Evolutionary conservation across 208 protist genomes (phyloP).

Genomic region (Crithidia fasciculata): DNA sequence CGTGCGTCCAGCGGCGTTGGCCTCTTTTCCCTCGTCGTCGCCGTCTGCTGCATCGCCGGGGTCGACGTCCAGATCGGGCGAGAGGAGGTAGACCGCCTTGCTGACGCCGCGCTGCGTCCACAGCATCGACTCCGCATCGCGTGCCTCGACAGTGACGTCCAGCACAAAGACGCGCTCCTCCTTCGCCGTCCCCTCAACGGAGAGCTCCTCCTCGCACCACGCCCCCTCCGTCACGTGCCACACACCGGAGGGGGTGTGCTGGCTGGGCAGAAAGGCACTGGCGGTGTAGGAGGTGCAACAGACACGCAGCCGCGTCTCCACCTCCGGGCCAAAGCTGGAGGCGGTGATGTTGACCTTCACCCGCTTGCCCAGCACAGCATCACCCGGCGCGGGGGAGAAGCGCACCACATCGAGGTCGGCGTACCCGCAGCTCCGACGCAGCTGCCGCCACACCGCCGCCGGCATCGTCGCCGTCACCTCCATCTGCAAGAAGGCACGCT

Average conservation of each 20-base stretch:
- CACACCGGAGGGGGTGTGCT: constrained; percentile 22
- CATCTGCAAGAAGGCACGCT: constrained; percentile 16
- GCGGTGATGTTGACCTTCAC: constrained; percentile 26
- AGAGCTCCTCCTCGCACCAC: constrained; percentile 21
- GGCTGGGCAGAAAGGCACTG: constrained; percentile 9
- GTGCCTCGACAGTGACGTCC: constrained; percentile 24
- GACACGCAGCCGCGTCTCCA: constrained; percentile 21
- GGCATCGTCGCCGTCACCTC: constrained; percentile 15
- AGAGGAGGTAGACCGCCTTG: constrained; percentile 19
- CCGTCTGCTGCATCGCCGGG: background rate
- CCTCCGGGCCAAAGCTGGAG: constrained; percentile 8
- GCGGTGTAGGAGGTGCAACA: constrained; percentile 20
- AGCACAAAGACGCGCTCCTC: constrained; percentile 24
- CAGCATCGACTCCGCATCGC: constrained; percentile 19
- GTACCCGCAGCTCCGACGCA: constrained; percentile 3
- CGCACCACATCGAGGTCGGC: constrained; percentile 4
- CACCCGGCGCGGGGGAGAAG: constrained; percentile 30
- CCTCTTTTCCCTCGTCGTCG: background rate
- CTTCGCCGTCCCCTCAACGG: constrained; percentile 9
- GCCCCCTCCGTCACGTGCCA: constrained; percentile 11
- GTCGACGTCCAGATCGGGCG: constrained; percentile 1
- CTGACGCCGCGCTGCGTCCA: constrained; percentile 24
- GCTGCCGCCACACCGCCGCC: constrained; percentile 16
- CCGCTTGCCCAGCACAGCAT: constrained; percentile 12
- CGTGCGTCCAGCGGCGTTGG: background rate